Conservation (phyloP, 2,329 filamentous ascomycete genomes). For the Microsporum audouinii region DNA sequence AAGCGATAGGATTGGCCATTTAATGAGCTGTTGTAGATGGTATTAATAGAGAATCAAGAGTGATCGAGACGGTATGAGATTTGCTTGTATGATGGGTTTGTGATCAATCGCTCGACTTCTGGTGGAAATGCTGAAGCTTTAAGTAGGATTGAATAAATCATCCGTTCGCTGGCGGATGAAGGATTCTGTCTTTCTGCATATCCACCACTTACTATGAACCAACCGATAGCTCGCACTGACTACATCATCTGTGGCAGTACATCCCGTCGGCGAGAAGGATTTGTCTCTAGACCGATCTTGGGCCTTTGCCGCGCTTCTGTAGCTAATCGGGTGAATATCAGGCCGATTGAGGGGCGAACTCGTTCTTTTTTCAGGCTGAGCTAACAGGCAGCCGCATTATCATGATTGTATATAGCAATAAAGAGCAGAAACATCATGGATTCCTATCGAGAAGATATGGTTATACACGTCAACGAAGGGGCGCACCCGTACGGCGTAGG, state of each 20-base stretch:
- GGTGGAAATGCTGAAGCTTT: neutral
- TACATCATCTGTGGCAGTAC: neutral
- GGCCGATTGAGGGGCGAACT: neutral
- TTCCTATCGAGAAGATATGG: too few species aligned
- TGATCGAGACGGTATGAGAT: neutral
- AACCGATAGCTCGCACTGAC: neutral
- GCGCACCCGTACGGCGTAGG: too few species aligned
- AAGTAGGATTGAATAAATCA: neutral
- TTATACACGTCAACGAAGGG: too few species aligned
- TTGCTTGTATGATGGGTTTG: neutral
- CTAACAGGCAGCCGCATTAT: too few species aligned
- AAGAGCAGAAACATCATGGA: too few species aligned
- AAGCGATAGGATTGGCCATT: constrained; percentile 28
- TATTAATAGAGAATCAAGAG: too few species aligned
- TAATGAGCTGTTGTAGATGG: neutral
- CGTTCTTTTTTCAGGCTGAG: too few species aligned
- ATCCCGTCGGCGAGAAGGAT: neutral
- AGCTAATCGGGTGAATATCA: neutral
- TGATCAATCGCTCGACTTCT: neutral
- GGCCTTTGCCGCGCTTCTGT: neutral
- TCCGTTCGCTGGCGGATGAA: neutral
- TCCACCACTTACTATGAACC: neutral
- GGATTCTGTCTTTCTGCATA: neutral
- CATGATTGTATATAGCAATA: too few species aligned
- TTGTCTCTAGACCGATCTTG: neutral